Conservation (phyloP, 2,329 filamentous ascomycete genomes). For the Fonsecaea monophora region DNA sequence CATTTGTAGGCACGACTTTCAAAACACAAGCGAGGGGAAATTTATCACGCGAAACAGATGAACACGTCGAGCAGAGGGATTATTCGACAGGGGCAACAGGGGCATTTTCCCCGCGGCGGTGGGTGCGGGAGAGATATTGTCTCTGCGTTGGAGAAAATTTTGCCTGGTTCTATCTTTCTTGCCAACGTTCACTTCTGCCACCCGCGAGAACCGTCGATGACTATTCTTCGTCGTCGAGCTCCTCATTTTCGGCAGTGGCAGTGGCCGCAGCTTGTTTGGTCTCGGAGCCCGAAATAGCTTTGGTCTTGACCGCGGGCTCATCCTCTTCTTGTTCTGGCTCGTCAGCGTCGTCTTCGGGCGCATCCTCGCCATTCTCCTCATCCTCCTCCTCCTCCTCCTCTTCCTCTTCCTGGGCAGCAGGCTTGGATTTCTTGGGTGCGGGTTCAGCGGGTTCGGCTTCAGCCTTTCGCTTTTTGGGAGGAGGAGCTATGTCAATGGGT, state of each 20-base stretch:
- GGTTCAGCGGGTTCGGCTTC: slow-evolving; percentile 35
- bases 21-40: background rate
- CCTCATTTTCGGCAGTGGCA: slow-evolving; percentile 29
- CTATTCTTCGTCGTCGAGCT: slow-evolving; percentile 36
- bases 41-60: background rate
- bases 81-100: background rate
- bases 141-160: slow-evolving; percentile 6
- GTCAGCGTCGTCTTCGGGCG: slow-evolving; percentile 31
- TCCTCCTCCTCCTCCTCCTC: slow-evolving; percentile 35
- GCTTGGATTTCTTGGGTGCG: slow-evolving; percentile 37
- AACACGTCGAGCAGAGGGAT: background rate
- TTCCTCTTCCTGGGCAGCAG: slow-evolving; percentile 26
- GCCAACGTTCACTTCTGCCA: slow-evolving; percentile 11
- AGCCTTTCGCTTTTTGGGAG: slow-evolving; percentile 40
- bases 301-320: slow-evolving; percentile 39
- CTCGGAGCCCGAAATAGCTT: slow-evolving; percentile 33
- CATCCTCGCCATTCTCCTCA: slow-evolving; percentile 35
- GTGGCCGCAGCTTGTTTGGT: slow-evolving; percentile 31
- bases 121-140: background rate
- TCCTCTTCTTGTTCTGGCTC: slow-evolving; percentile 35
- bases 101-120: slow-evolving; percentile 1
- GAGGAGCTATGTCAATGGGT: slow-evolving; percentile 18
- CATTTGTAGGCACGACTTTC: background rate
- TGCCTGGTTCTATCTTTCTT: slow-evolving; percentile 25
- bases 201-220: slow-evolving; percentile 14